phyloP scores from a whole-genome alignment of 1,284 basidiomycete species.

The Cryptococcus sp. region DNA sequence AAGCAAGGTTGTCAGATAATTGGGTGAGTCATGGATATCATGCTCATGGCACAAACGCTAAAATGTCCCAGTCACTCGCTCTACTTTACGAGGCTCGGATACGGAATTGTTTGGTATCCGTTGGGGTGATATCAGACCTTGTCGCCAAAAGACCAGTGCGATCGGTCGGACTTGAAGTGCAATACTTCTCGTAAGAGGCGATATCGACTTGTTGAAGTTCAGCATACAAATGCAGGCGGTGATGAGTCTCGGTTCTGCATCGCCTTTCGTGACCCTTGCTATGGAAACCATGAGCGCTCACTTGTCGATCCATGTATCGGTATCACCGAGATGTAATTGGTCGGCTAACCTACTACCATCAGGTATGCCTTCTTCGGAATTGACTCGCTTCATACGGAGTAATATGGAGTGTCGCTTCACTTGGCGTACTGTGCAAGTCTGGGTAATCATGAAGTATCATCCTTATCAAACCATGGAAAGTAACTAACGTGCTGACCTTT shows the following conservation, averaged over 20 bases:
- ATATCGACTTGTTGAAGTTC: too few relatives aligned
- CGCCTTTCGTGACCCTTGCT: too few relatives aligned
- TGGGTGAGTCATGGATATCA: slow-evolving; percentile 56
- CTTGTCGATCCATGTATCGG: neutral
- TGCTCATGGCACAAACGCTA: neutral
- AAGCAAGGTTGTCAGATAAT: slow-evolving; percentile 80
- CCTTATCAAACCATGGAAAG: neutral
- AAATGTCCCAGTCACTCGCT: slow-evolving; percentile 59
- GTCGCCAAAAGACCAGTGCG: slow-evolving; percentile 79
- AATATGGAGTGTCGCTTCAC: neutral
- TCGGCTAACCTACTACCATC: neutral
- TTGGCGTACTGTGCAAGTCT: neutral
- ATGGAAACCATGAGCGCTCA: neutral
- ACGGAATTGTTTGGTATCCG: slow-evolving; percentile 77
- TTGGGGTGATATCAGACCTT: slow-evolving; percentile 83
- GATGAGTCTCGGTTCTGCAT: too few relatives aligned
- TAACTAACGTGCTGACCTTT: too few relatives aligned
- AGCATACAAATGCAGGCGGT: too few relatives aligned
- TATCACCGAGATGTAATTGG: neutral
- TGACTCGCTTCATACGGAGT: too few relatives aligned
- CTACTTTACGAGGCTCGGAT: slow-evolving; percentile 93
- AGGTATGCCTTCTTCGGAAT: neutral
- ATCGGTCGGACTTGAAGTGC: slow-evolving; percentile 81
- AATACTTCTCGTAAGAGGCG: slow-evolving; percentile 63
- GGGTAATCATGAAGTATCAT: neutral